These are phyloP conservation scores for Clitoria ternatea DNA, from an alignment of 306 rosid species.

Conservation along the genomic window DNA sequence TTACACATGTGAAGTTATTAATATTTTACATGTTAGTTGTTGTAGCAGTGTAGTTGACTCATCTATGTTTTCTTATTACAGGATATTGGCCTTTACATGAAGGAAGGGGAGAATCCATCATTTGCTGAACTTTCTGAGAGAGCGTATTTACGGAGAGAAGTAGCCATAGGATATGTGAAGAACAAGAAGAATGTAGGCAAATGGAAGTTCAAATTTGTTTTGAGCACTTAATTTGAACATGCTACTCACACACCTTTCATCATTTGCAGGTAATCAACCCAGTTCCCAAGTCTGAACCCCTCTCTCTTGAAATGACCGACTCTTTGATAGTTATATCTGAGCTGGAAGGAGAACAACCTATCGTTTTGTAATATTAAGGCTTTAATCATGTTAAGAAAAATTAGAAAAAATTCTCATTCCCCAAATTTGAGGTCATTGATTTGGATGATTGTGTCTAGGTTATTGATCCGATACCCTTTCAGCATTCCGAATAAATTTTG, in stretches of 20 bases:
- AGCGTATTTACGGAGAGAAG: constrained; percentile 82
- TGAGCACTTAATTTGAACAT: not conserved
- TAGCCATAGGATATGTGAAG: constrained; percentile 91
- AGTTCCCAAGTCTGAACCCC: constrained; percentile 72
- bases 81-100: constrained; percentile 82
- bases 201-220: constrained; percentile 9
- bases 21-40: not conserved
- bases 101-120: constrained; percentile 83
- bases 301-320: constrained; percentile 70
- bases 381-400: not conserved
- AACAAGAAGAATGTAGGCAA: constrained; percentile 63
- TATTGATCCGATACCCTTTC: not conserved
- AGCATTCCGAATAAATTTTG: not conserved
- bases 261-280: constrained; percentile 85
- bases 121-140: constrained; percentile 81
- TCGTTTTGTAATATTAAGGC: constrained; percentile 24
- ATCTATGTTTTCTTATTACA: constrained; percentile 28
- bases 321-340: constrained; percentile 90
- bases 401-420: not conserved
- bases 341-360: constrained; percentile 86
- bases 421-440: not conserved
- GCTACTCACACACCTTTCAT: constrained; percentile 21
- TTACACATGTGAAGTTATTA: constrained; percentile 32
- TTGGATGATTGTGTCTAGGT: not conserved
- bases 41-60: constrained; percentile 4